These are phyloP conservation scores for Schizochytrium sp. DNA, from an alignment of 108 stramenopile species.

Conservation along the genomic window DNA sequence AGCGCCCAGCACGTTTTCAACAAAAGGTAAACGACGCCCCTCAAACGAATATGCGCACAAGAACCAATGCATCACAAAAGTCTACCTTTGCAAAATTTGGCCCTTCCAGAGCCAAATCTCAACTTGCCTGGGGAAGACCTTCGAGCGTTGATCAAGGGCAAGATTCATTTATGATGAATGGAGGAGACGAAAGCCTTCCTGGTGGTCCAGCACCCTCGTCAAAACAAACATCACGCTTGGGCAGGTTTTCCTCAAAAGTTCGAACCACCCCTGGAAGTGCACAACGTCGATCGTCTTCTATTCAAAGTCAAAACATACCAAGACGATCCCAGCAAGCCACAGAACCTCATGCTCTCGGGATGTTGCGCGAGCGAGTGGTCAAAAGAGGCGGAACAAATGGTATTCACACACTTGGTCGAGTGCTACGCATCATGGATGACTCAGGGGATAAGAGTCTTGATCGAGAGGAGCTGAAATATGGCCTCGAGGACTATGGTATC, in stretches of 20 bases:
- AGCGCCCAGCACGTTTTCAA: background rate
- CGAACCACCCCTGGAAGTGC: too few species aligned
- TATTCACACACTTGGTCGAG: constrained; percentile 58
- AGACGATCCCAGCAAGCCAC: background rate
- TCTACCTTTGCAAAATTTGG: too few species aligned
- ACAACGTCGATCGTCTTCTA: background rate
- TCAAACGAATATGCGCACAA: background rate
- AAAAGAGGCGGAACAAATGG: constrained; percentile 2
- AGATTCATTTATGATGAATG: too few species aligned
- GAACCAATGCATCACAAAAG: background rate
- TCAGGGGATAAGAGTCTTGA: constrained; percentile 63
- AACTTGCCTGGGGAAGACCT: too few species aligned
- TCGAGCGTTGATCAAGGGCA: too few species aligned
- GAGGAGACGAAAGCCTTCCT: too few species aligned
- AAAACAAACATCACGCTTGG: too few species aligned
- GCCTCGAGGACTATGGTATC: constrained; percentile 68
- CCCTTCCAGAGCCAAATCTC: too few species aligned
- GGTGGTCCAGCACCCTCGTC: too few species aligned
- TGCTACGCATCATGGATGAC: constrained; percentile 71
- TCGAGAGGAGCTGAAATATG: constrained; percentile 70
- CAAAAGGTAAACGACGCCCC: background rate
- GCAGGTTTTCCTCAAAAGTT: too few species aligned
- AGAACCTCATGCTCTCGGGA: constrained; percentile 28
- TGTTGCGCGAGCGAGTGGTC: background rate
- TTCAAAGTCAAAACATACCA: background rate